Base-by-base conservation (phyloP, 1,284 basidiomycete species). In the Apiotrichum siamense region DNA sequence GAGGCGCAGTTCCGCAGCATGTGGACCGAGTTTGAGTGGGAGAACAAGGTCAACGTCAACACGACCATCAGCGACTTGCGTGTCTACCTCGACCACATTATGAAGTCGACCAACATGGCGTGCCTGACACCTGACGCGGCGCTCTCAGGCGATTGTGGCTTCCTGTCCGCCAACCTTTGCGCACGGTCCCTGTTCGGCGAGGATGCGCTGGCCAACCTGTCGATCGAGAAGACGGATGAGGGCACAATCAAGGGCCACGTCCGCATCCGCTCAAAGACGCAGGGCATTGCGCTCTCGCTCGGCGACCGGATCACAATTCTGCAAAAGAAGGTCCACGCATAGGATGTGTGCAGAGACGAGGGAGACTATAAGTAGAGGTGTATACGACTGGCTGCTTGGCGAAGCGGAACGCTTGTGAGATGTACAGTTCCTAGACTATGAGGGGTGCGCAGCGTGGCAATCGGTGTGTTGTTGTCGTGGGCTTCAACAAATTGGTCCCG, bases 21-120 rank as follows among this genome's bases (percentile, higher is more conserved):
- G 89, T 94, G 91, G 91, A 96, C 90, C 44, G 92, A 94, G 74
- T 96, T 96, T 63, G 91, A 96, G 73, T 97, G 92, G 92, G 92
- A 96, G 79, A 97, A 97, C 78, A 83, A 92, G 65, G 91, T 96
- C 54, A 93, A 93, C 64, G 89, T 96, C 51, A 86, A 85, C 63
- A 89, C 86, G 38, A 73, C 82, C 20, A 85, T 92, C 13, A 31
- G 83, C 50, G 83, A 88, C 66, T 83, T 91, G 21, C 83, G 87
- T 52, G 82, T 82, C 45, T 92, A 93, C 76, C 80, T 97, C 49
- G 78, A 84, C 52, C 88, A 94, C 67, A 87, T 97, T 72, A 88
- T 93, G 87, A 84, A 85, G 61, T 81, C 85, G 26, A 96, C 91
- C 25, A 94, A 97, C 76, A 97, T 97, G 92, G 84, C 88, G 12